Conservation (phyloP, 106 monocot species). For the Dactylorhiza incarnata region DNA sequence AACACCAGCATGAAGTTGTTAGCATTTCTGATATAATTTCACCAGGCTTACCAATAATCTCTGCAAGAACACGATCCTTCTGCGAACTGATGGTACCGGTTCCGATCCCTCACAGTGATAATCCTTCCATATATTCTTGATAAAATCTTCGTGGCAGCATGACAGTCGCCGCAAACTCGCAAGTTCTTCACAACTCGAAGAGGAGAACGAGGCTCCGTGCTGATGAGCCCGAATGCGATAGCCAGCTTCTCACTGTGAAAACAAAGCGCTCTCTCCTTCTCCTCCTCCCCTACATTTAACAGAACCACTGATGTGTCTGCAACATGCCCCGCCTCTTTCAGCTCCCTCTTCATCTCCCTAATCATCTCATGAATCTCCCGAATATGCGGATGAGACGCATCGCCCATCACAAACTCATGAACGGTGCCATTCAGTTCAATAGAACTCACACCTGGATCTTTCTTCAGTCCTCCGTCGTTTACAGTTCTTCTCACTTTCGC, state of each 20-base stretch:
- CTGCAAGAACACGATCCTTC: conserved; percentile 38
- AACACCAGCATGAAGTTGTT: no score
- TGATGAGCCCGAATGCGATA: conserved; percentile 63
- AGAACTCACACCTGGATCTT: conserved; percentile 32
- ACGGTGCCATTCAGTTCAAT: conserved; percentile 38
- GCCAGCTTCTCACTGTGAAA: conserved; percentile 65
- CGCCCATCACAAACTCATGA: conserved; percentile 39
- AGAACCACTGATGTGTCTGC: conserved; percentile 32
- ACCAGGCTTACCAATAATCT: conserved; percentile 32
- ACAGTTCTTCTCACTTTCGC: conserved; percentile 27
- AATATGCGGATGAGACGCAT: conserved; percentile 31
- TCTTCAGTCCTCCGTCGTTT: conserved; percentile 30
- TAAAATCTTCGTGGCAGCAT: conserved; percentile 48
- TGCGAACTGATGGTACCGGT: conserved; percentile 49
- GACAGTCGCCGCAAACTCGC: conserved; percentile 54
- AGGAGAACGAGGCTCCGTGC: conserved; percentile 23
- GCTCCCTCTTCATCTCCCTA: conserved; percentile 26
- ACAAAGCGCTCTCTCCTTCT: conserved; percentile 36
- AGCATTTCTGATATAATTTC: no score
- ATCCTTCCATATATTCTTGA: conserved; percentile 47
- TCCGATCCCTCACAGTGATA: conserved; percentile 50
- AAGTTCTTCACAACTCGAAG: conserved; percentile 65
- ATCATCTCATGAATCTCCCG: conserved; percentile 35
- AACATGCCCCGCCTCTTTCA: conserved; percentile 38
- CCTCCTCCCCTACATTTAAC: conserved; percentile 43